Evolutionary conservation across 2,329 filamentous ascomycete species (phyloP), one percentile per base, ranked within the genome.

Genomic region (Xenoacremonium recifei): DNA sequence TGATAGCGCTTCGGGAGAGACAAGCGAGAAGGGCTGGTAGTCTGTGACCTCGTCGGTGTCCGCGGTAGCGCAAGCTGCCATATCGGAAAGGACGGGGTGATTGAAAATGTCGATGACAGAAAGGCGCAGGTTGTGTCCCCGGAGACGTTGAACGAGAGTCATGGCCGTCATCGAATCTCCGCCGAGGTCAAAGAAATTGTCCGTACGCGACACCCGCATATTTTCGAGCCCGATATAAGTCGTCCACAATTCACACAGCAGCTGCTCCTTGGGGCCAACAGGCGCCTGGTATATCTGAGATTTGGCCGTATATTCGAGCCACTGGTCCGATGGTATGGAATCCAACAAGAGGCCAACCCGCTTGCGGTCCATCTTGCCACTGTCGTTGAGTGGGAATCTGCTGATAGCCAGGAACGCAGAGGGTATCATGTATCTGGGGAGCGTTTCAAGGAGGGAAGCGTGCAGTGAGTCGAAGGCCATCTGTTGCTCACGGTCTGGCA

Each of bases 1-100:
- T 19, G 16, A 34, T 7, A 15, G 17, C 16, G 18, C 32, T 34
- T 20, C 17, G 9, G 32, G 32, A 7, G 16, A 34, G n/a, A 20
- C 32, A 34, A 19, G 32, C 16, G 32, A 34, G 32, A 34, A 34
- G 32, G 6, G 32, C 32, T 18, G 5, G 17, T 34, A 34, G 9
- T 32, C 29, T 32, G 10, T 15, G 29, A 9, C 16, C 29, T 32
- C 9, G 29, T 32, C 29, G 16, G 16, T 16, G 15, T 32, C 29
- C 29, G 15, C 16, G 29, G 15, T 6, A 15, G n/a, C 32, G 11
- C 17, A 18, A 19, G 7, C 32, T 19, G 15, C 32, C 23, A 47
- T 30, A 9, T 33, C 33, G 10, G 19, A 34, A 19, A 47, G 6
- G 19, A 36, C 20, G 12, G 45, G 38, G 31, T 47, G 30, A 16